Conservation (phyloP, 2,329 filamentous ascomycete species). For the Colletotrichum sublineola region DNA sequence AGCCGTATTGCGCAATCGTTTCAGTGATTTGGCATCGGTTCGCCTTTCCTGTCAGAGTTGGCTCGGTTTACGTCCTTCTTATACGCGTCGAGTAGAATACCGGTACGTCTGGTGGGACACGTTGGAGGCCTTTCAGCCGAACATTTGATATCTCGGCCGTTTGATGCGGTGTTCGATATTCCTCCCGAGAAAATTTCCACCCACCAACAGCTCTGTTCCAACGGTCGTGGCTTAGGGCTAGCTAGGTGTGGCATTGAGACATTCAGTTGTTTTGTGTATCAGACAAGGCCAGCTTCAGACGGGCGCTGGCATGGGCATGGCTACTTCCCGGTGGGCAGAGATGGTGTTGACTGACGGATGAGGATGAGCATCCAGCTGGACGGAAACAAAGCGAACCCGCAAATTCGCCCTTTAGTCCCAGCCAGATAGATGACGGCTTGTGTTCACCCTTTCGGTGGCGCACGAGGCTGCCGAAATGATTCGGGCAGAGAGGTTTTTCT, state of each 20-base stretch:
- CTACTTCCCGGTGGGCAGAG: conserved; percentile 10
- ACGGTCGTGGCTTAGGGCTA: conserved; percentile 37
- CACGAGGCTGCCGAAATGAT: conserved; percentile 38
- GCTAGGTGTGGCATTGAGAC: conserved; percentile 31
- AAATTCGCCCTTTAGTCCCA: not conserved
- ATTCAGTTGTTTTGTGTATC: conserved; percentile 31
- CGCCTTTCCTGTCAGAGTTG: not conserved
- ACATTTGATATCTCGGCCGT: conserved; percentile 2
- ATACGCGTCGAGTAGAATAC: not conserved
- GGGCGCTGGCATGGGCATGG: conserved; percentile 11
- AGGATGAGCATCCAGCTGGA: conserved; percentile 3
- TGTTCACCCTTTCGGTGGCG: conserved; percentile 18
- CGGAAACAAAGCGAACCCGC: not conserved
- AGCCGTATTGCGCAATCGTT: not conserved
- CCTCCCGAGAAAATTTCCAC: conserved; percentile 2
- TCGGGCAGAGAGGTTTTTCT: conserved; percentile 11
- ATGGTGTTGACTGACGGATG: not conserved
- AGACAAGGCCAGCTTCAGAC: conserved; percentile 8
- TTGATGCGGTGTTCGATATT: conserved; percentile 13
- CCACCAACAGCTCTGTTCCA: conserved; percentile 8
- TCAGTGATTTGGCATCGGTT: not conserved
- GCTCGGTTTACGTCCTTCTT: not conserved
- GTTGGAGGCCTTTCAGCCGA: not conserved
- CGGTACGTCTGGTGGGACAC: not conserved
- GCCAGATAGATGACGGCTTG: conserved; percentile 19